Evolutionary conservation across 768 basidiomycete genomes (phyloP).

Genomic region (Mycena rebaudengoi): DNA sequence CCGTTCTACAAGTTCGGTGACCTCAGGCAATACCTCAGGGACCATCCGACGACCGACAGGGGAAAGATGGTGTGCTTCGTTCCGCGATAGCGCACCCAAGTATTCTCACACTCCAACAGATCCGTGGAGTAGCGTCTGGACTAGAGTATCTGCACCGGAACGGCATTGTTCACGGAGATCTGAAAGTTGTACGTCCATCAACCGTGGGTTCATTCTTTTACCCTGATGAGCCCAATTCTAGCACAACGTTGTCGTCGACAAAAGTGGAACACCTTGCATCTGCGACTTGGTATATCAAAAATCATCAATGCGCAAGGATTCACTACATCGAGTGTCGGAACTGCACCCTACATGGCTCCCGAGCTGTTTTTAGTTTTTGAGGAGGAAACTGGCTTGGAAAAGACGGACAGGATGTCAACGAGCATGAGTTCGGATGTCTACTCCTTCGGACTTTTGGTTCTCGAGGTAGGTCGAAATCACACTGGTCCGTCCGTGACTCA

Average conservation of each 20-base stretch:
- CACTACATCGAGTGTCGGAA: slow-evolving; percentile 18
- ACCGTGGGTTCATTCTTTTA: too few species aligned
- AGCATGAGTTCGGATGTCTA: slow-evolving; percentile 24
- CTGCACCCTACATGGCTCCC: slow-evolving; percentile 29
- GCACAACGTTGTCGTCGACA: too few species aligned
- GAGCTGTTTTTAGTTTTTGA: slow-evolving; percentile 18
- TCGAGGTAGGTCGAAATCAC: slow-evolving; percentile 11
- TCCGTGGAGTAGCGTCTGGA: slow-evolving; percentile 26
- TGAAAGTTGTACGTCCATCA: slow-evolving; percentile 34
- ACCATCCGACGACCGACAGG: neutral
- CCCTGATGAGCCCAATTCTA: too few species aligned
- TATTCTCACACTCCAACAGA: too few species aligned
- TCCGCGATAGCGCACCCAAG: too few species aligned
- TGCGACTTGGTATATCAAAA: slow-evolving; percentile 33
- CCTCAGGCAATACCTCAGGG: slow-evolving; percentile 1
- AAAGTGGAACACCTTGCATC: too few species aligned
- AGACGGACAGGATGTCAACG: neutral
- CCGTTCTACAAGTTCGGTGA: slow-evolving; percentile 16
- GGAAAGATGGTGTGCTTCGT: neutral
- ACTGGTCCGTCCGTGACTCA: neutral
- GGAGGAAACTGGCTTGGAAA: too few species aligned
- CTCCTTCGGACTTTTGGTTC: slow-evolving; percentile 21
- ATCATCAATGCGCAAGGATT: slow-evolving; percentile 10
- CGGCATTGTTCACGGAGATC: slow-evolving; percentile 33
- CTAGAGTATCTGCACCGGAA: slow-evolving; percentile 30